These are phyloP conservation scores for Pythium folliculosum DNA, from an alignment of 352 stramenopile genomes.

Conservation along the genomic window DNA sequence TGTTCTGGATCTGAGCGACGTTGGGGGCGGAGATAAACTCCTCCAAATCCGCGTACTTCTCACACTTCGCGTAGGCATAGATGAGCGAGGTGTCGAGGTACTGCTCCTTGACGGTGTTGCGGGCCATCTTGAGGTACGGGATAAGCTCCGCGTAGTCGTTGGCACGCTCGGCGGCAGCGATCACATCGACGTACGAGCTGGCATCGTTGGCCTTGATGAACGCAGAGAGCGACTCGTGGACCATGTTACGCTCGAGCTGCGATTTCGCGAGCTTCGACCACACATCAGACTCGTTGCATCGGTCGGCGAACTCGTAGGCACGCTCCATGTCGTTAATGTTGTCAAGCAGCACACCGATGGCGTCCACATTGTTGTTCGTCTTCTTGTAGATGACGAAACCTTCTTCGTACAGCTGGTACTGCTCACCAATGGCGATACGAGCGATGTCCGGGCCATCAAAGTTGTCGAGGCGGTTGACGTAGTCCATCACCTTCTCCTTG, in stretches of 20 bases:
- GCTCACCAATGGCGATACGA: conserved; percentile 97
- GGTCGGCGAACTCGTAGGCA: conserved; percentile 98
- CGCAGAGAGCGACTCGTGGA: conserved; percentile 97
- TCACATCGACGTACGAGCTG: conserved; percentile 97
- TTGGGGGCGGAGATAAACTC: conserved; percentile 99
- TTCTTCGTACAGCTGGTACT: conserved; percentile 99
- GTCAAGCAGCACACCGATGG: conserved; percentile 92
- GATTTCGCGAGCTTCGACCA: conserved; percentile 99
- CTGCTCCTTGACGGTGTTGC: conserved; percentile 99
- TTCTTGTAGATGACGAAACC: conserved; percentile 99
- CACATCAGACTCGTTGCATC: conserved; percentile 97
- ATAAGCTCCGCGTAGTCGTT: conserved; percentile 98
- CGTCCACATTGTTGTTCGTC: conserved; percentile 96
- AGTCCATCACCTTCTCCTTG: conserved; percentile 98
- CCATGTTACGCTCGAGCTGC: conserved; percentile 95
- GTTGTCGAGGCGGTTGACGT: conserved; percentile 99
- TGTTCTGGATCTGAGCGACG: conserved; percentile 99
- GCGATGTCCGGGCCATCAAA: conserved; percentile 99
- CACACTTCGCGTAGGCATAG: conserved; percentile 98
- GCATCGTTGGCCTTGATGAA: conserved; percentile 99
- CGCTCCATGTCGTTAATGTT: conserved; percentile 98
- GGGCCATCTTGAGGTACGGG: conserved; percentile 99
- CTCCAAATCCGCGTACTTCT: conserved; percentile 98
- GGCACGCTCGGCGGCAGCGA: conserved; percentile 95
- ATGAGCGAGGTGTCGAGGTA: conserved; percentile 99